A percentile compares a stretch with the other conserved stretches of the same genome.
These are phyloP conservation scores for Orbilia oligospora DNA, from an alignment of 2,329 filamentous ascomycete species.

Conservation along the genomic window DNA sequence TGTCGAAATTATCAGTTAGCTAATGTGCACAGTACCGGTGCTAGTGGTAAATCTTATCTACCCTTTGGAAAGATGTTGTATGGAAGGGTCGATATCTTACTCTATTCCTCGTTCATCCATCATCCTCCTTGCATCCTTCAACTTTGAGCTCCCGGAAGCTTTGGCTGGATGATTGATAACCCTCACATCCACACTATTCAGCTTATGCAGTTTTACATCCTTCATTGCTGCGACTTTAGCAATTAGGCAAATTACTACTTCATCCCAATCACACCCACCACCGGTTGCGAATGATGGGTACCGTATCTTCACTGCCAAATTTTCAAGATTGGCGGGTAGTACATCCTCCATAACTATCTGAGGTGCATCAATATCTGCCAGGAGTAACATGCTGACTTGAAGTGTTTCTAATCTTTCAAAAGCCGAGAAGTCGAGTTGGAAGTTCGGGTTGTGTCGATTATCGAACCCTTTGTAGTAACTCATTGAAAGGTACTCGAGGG, in stretches of 20 bases:
- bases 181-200: constrained; percentile 32
- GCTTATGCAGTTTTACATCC: constrained; percentile 14
- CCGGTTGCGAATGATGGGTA: background rate
- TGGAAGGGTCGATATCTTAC: constrained; percentile 10
- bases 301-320: constrained; percentile 27
- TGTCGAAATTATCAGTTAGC: background rate
- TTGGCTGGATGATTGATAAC: constrained; percentile 30
- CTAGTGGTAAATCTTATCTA: background rate
- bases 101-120: constrained; percentile 34
- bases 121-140: constrained; percentile 17
- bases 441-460: constrained; percentile 23
- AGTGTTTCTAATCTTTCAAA: constrained; percentile 22
- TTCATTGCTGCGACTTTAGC: background rate
- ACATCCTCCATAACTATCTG: constrained; percentile 23
- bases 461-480: constrained; percentile 41
- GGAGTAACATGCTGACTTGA: constrained; percentile 28
- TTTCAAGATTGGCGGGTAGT: constrained; percentile 21
- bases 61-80: background rate
- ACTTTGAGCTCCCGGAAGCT: background rate
- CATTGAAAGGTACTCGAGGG: constrained; percentile 25
- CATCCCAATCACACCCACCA: constrained; percentile 26
- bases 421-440: constrained; percentile 41
- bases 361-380: constrained; percentile 34
- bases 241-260: constrained; percentile 13
- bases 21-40: no score